Base-by-base conservation (phyloP, 352 stramenopile species). In the Phytophthora pinifolia region DNA sequence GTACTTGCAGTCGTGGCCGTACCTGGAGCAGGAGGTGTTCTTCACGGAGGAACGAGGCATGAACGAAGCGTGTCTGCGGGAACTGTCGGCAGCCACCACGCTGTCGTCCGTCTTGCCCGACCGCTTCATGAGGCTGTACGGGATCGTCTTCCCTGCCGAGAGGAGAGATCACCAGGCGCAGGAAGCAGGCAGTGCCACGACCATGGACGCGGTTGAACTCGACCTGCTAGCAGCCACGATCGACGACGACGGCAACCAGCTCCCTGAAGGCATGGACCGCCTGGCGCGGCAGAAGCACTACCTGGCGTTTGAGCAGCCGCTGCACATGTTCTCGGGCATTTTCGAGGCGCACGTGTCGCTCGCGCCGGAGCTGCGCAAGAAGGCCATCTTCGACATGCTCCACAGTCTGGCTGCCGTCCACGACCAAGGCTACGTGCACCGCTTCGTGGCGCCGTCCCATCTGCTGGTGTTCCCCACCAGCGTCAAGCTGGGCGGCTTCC, bases 1-100 rank as follows among this genome's bases (percentile, higher is more conserved):
- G 18, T 92, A 89, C 57, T 39, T 95, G 27, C 77, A 92, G 56
- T 77, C 79, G 10, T 95, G 83, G 83, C 81, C 85, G 9, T 89
- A 90, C 31, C 79, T 82, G 10, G 78, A 92, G 46, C 66, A 80
- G 31, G 63, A 83, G 20, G 32, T 68, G 1, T 67, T 84, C 33
- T 84, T 83, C 36, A 76, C 65, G 7, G 51, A 76, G 17, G 59
- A 78, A 49, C 65, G 38, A 5, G 80, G 75, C 0, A 78, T 88
- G 3, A 75, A 73, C 18, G 65, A 76, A 41, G 68, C 74, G 1
- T 87, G 79, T 36, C 51, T 82, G 13, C 83, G 82, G 6, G 79
- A 91, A 31, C 22, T 88, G 9, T 74, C 74, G 18, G 71, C 63
- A 4, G 74, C 75, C 9, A 68, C 79, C 2, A 65, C 67, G 3